Evolutionary conservation across 768 basidiomycete species (phyloP).

Genomic region (Cystobasidium ongulense): DNA sequence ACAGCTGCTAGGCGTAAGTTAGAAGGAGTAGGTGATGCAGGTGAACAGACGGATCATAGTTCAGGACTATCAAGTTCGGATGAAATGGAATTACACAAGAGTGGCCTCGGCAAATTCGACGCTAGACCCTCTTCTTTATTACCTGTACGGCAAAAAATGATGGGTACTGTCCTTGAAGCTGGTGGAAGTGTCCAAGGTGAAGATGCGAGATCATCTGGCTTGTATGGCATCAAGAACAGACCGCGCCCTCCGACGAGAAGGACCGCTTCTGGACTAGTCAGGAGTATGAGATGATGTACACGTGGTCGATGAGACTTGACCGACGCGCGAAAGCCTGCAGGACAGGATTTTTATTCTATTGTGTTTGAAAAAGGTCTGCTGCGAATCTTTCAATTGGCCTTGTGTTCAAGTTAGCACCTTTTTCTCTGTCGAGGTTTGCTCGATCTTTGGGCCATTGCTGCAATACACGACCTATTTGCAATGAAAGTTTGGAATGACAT

Average conservation of each 20-base stretch:
- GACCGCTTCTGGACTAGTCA: constrained; percentile 10
- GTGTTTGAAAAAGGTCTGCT: neutral
- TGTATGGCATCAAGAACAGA: neutral
- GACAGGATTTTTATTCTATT: neutral
- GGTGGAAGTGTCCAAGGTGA: neutral
- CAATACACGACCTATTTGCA: too few relatives aligned
- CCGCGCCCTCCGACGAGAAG: neutral
- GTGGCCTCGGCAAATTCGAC: neutral
- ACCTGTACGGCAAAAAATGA: neutral
- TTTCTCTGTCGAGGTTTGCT: too few relatives aligned
- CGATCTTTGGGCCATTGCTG: too few relatives aligned
- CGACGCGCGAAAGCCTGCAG: neutral
- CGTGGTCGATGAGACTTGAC: neutral
- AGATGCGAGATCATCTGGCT: neutral
- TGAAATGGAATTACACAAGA: neutral
- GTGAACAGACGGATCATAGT: constrained; percentile 22
- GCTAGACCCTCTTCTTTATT: neutral
- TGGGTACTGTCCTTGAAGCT: neutral
- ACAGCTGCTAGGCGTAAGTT: constrained; percentile 23
- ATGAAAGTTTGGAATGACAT: too few relatives aligned
- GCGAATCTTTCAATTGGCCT: too few relatives aligned
- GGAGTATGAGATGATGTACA: constrained; percentile 7
- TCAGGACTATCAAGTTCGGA: neutral
- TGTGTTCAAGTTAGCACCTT: too few relatives aligned
- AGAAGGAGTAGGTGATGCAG: constrained; percentile 21